Evolutionary conservation across 2,329 filamentous ascomycete species (phyloP), one percentile per base, ranked within the genome.

Genomic region (Cladosporium sp.): DNA sequence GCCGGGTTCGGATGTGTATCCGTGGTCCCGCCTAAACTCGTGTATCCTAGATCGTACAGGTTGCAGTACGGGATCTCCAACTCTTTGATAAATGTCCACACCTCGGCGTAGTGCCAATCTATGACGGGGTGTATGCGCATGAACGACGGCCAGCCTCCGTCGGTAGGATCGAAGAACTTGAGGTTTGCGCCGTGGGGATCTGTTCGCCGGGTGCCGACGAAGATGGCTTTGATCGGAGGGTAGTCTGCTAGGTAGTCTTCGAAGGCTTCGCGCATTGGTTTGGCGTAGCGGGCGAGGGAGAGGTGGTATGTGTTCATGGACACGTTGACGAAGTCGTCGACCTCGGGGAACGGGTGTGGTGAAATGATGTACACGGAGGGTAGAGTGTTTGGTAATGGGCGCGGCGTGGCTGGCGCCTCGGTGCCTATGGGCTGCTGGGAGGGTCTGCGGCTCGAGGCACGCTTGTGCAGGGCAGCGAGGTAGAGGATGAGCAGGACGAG

Each of bases 21-120:
- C 64, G 88, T 89, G 26, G 88, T 92, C 3, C 95, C 94, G 23
- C 95, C 95, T n/a, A 99, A 83, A 69, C 91, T 94, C 2, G 95
- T 97, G 78, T 95, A 97, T 11, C 94, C 94, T 70, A 83, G 82
- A 76, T 97, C 92, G 77, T 99, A 99, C 28, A 99, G 82, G 13
- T 83, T 80, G 77, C 95, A 98, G 75, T 97, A 99, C 5, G 89
- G 88, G 30, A 98, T 88, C 1, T 87, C 84, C 32, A 98, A 80
- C 73, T 91, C 88, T 32, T 90, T 86, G 67, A 96, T 90, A 75
- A 96, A 95, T 21, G 89, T 87, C 95, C 95, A 98, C 63, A 98
- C 94, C 77, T 98, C 94, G 13, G 88, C 86, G 78, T 97, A 97
- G 77, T 95, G 92, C 95, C 95, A 99, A 79, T 99, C 95, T 74